Evolutionary conservation across 2,329 filamentous ascomycete genomes (phyloP), one percentile per base, ranked within the genome.

Genomic region (Lecanicillium sp.): DNA sequence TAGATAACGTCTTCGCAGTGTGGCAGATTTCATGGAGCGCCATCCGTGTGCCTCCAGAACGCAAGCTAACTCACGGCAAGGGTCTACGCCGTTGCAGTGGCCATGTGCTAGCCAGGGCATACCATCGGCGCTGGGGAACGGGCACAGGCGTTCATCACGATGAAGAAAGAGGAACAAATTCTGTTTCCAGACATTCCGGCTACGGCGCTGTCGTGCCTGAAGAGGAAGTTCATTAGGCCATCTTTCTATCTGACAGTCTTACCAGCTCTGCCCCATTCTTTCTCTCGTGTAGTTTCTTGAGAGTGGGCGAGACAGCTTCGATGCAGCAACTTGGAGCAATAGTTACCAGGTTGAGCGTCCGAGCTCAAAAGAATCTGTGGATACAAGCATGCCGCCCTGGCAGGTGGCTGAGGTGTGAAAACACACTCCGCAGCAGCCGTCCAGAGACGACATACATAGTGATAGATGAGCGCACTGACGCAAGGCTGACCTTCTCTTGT

Each of bases 401-500:
- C n/a, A 14, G 29, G 29, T 2, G 19, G 17, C 23, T 30, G 7
- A 33, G 4, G 15, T 33, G 6, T 33, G n/a, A 14, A 7, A 17
- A 15, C 30, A 17, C 10, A 15, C n/a, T n/a, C n/a, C n/a, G n/a
- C n/a, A n/a, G n/a, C n/a, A n/a, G n/a, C n/a, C n/a, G n/a, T n/a
- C n/a, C n/a, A n/a, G n/a, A n/a, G n/a, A n/a, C n/a, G n/a, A n/a
- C n/a, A 33, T 4, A 33, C 12, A 15, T 11, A 23, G 29, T 20
- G 21, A 36, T 20, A 45, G 17, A 11, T 20, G 26, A 21, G 24
- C 33, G 43, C 43, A 45, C 43, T 45, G 43, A 45, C 43, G 43
- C 43, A 45, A 27, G 43, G 43, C 43, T 45, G 43, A 45, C 33
- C n/a, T n/a, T n/a, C n/a, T n/a, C n/a, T 21, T 14, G 33, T 38